Evolutionary conservation across 2,329 filamentous ascomycete genomes (phyloP).

Genomic region (Fusarium sp.): DNA sequence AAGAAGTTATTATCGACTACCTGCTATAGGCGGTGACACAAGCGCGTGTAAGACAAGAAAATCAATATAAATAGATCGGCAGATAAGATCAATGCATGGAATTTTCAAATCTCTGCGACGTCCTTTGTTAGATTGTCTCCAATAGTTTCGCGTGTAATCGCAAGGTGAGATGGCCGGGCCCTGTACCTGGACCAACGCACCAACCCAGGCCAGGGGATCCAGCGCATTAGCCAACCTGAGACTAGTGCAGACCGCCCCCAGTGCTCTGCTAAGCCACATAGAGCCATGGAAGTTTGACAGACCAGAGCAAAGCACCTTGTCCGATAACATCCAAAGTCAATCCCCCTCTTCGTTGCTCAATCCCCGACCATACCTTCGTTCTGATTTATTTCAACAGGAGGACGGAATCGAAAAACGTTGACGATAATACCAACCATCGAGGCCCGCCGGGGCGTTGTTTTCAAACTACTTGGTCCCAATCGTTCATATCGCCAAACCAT

Average conservation of each 20-base stretch:
- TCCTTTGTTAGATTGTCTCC: slow-evolving; percentile 13
- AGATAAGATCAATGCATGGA: slow-evolving; percentile 16
- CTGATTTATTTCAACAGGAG: slow-evolving; percentile 15
- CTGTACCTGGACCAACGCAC: slow-evolving; percentile 40
- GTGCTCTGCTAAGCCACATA: slow-evolving; percentile 38
- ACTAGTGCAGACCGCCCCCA: slow-evolving; percentile 31
- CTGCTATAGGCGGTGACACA: neutral
- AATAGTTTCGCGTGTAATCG: neutral
- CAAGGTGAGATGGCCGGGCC: slow-evolving; percentile 13
- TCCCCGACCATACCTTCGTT: slow-evolving; percentile 36
- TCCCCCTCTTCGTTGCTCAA: slow-evolving; percentile 36
- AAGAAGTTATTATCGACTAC: neutral
- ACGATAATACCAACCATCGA: slow-evolving; percentile 10
- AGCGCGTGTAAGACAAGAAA: neutral
- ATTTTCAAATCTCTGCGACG: slow-evolving; percentile 13
- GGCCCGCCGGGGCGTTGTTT: slow-evolving; percentile 4
- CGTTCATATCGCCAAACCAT: slow-evolving; percentile 8
- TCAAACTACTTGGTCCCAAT: slow-evolving; percentile 1
- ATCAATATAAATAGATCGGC: neutral
- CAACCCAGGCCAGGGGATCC: slow-evolving; percentile 11
- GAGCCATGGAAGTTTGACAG: slow-evolving; percentile 42
- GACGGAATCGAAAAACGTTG: slow-evolving; percentile 12
- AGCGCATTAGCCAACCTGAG: slow-evolving; percentile 23
- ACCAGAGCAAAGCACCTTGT: slow-evolving; percentile 26
- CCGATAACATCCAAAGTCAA: slow-evolving; percentile 36